Evolutionary conservation across 2,329 filamentous ascomycete species (phyloP), one percentile per base, ranked within the genome.

Genomic region (Coniella vitis): DNA sequence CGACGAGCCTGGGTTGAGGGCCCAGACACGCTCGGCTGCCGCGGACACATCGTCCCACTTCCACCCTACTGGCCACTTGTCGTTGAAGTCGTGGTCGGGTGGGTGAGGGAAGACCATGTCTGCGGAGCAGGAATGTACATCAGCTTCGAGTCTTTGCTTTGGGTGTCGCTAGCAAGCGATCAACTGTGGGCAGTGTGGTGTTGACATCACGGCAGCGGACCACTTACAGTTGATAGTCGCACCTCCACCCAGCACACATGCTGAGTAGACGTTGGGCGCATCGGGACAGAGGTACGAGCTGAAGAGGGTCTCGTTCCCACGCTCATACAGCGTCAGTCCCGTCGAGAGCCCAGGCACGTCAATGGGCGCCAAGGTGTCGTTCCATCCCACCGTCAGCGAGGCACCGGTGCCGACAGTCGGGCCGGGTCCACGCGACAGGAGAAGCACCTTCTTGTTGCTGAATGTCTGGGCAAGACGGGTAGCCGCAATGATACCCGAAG

Each of bases 191-290:
- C 10, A 10, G 25, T 10, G 10, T 29, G 5, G 10, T 10, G 10
- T 10, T 10, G 10, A 29, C 10, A 29, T 29, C 25, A 29, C 5
- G 14, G 8, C 9, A 37, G 9, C 35, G 10, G 16, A 65, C 55
- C 65, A 63, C 51, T 61, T 48, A 7, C 61, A 63, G 52, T 66
- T 66, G 50, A 69, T 55, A 20, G 57, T 57, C 25, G 60, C 63
- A 16, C 63, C 61, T 8, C 66, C 66, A 22, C 66, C 65, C 1
- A 69, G 57, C n/a, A 69, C 51, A 54, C 67, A 69, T 2, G 62
- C n/a, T 2, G 38, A 19, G 13, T 40, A 40, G 7, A 29, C 38
- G 8, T 40, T 22, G n/a, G 38, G 21, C 2, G 21, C 25, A 19
- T 49, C 47, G 9, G 47, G 16, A 39, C 47, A 49, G 3, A 49